phyloP scores from a whole-genome alignment of 257 asterid species.

The Nicotiana knightiana region DNA sequence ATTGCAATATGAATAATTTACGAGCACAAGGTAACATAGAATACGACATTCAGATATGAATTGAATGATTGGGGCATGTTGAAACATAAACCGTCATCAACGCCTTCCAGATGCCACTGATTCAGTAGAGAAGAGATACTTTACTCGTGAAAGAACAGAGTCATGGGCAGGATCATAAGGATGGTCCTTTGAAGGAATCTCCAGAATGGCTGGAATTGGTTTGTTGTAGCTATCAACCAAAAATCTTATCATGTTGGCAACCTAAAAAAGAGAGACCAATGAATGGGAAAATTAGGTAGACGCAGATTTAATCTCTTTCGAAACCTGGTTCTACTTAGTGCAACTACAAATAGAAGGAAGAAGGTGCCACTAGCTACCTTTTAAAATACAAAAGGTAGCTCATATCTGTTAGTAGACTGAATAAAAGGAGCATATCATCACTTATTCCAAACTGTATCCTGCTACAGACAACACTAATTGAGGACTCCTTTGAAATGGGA shows the following conservation, averaged over 20 bases:
- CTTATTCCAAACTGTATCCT: too few species aligned
- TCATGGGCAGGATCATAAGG: conserved; percentile 90
- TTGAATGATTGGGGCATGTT: not conserved
- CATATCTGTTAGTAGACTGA: not conserved
- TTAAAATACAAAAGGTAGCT: too few species aligned
- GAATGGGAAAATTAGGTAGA: too few species aligned
- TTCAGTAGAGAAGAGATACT: conserved; percentile 58
- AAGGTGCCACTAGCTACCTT: too few species aligned
- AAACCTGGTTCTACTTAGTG: too few species aligned
- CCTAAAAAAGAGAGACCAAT: conserved; percentile 29
- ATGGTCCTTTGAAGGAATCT: conserved; percentile 94
- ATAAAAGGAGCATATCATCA: too few species aligned
- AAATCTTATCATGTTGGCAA: conserved; percentile 82
- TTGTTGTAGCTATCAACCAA: conserved; percentile 84
- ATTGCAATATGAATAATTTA: not conserved
- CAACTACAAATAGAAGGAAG: too few species aligned
- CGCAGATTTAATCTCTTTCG: too few species aligned
- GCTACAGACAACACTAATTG: too few species aligned
- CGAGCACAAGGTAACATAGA: not conserved
- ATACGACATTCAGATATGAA: not conserved
- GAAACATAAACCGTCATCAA: conserved; percentile 13
- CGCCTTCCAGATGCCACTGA: conserved; percentile 72
- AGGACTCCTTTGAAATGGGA: too few species aligned
- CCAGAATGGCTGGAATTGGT: conserved; percentile 85
- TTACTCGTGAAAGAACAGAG: conserved; percentile 84